Conservation (phyloP, 2,329 filamentous ascomycete species). For the Cladosporium velox region DNA sequence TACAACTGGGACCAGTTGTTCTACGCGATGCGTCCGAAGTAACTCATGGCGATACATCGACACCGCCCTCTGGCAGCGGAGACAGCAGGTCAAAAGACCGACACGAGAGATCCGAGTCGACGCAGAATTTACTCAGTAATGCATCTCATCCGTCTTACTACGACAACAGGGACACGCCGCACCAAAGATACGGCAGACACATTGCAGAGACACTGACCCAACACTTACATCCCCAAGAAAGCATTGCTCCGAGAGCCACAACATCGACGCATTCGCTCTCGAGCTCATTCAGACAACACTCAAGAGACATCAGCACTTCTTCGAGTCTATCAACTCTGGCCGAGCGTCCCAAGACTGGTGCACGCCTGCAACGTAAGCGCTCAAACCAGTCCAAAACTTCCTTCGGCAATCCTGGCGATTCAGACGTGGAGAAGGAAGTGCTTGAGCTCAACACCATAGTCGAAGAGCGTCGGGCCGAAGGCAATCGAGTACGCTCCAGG, state of each 20-base stretch:
- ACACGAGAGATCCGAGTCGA: conserved; percentile 23
- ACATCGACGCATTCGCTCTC: conserved; percentile 17
- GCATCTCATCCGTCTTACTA: conserved; percentile 21
- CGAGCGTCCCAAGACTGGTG: conserved; percentile 30
- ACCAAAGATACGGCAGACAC: conserved; percentile 22
- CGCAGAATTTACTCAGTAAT: conserved; percentile 16
- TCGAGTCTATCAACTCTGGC: conserved; percentile 19
- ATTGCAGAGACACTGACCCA: conserved; percentile 5
- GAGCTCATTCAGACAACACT: conserved; percentile 40
- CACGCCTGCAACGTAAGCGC: conserved; percentile 39
- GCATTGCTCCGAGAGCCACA: background rate
- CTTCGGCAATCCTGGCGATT: conserved; percentile 22
- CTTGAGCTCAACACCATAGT: conserved; percentile 53
- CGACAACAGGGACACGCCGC: conserved; percentile 23
- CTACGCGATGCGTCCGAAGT: conserved; percentile 23
- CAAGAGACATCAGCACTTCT: conserved; percentile 21
- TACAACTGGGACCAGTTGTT: conserved; percentile 32
- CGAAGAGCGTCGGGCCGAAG: conserved; percentile 48
- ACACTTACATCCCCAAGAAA: background rate
- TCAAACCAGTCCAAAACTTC: conserved; percentile 29
- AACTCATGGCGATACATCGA: background rate
- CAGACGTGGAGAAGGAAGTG: conserved; percentile 49
- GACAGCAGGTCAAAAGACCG: background rate
- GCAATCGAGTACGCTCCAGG: background rate
- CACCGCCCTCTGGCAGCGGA: background rate